phyloP scores from a whole-genome alignment of 192 early-diverging fungal species.

The Backusella sp. region DNA sequence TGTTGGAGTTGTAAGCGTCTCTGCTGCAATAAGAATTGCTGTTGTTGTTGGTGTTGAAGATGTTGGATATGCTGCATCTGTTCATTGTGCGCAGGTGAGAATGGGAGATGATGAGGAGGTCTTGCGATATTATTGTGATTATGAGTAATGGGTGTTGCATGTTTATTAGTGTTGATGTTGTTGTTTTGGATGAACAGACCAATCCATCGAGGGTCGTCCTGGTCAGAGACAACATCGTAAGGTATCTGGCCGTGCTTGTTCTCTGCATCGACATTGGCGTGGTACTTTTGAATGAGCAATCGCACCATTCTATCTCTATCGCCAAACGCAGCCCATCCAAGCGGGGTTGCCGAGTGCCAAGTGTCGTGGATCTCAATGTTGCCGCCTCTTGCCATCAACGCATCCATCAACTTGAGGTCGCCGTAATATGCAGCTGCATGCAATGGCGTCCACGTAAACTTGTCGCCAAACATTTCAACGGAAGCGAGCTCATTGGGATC shows the following conservation, averaged over 20 bases:
- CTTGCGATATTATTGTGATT: not conserved
- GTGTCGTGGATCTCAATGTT: constrained; percentile 82
- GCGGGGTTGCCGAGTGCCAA: constrained; percentile 77
- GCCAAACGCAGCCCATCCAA: constrained; percentile 90
- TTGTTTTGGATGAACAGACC: constrained; percentile 20
- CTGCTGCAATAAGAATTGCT: not conserved
- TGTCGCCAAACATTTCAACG: constrained; percentile 43
- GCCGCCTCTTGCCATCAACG: constrained; percentile 73
- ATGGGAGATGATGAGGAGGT: not conserved
- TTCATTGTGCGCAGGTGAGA: not conserved
- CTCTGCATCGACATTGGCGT: constrained; percentile 69
- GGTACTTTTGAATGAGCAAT: constrained; percentile 72
- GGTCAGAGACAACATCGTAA: constrained; percentile 75
- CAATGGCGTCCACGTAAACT: constrained; percentile 81
- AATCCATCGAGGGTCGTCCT: constrained; percentile 35
- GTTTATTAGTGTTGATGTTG: not conserved
- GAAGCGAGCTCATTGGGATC: constrained; percentile 30
- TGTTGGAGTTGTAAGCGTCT: not conserved
- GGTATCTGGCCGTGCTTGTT: constrained; percentile 81
- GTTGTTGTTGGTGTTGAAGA: not conserved
- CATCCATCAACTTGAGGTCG: constrained; percentile 58
- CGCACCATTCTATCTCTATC: constrained; percentile 65
- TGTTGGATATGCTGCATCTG: not conserved
- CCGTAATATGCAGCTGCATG: constrained; percentile 89
- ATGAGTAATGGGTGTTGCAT: not conserved